Evolutionary conservation across 331 rosid species (phyloP).

Genomic region (Acacia pycnantha): DNA sequence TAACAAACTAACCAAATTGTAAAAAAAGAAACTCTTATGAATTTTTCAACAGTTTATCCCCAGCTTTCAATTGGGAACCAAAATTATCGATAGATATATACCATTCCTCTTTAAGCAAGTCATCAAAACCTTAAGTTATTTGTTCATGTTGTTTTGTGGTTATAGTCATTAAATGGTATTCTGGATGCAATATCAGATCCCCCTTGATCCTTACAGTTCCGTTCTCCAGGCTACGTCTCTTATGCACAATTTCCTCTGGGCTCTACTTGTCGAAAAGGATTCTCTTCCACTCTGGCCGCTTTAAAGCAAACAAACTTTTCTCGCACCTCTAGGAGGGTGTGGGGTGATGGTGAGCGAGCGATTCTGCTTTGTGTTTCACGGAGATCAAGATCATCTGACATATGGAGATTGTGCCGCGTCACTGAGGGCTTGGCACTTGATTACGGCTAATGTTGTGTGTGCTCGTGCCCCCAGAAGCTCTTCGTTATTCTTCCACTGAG

Average conservation of each 20-base stretch:
- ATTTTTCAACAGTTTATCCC: constrained; percentile 5
- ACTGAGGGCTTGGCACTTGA: constrained; percentile 85
- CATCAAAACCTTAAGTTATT: not conserved
- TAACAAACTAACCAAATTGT: not conserved
- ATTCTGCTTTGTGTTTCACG: constrained; percentile 56
- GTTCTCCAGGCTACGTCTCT: constrained; percentile 59
- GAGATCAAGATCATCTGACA: constrained; percentile 70
- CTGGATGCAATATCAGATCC: constrained; percentile 16
- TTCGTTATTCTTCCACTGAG: constrained; percentile 21
- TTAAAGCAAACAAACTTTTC: constrained; percentile 50
- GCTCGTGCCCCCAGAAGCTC: constrained; percentile 42
- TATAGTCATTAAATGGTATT: not conserved
- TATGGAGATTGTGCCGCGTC: constrained; percentile 97
- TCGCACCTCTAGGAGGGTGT: constrained; percentile 97
- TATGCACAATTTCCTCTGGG: constrained; percentile 46
- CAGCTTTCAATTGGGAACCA: constrained; percentile 1
- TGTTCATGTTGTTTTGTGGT: constrained; percentile 15
- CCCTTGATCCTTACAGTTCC: not conserved
- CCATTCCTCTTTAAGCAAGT: not conserved
- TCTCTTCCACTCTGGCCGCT: constrained; percentile 98
- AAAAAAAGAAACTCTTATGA: not conserved
- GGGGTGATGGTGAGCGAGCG: constrained; percentile 77
- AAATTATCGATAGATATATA: not conserved
- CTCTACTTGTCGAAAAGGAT: constrained; percentile 49
- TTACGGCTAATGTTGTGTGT: constrained; percentile 81